Evolutionary conservation across 1,284 basidiomycete genomes (phyloP).

Genomic region (Cryptococcus sp.): DNA sequence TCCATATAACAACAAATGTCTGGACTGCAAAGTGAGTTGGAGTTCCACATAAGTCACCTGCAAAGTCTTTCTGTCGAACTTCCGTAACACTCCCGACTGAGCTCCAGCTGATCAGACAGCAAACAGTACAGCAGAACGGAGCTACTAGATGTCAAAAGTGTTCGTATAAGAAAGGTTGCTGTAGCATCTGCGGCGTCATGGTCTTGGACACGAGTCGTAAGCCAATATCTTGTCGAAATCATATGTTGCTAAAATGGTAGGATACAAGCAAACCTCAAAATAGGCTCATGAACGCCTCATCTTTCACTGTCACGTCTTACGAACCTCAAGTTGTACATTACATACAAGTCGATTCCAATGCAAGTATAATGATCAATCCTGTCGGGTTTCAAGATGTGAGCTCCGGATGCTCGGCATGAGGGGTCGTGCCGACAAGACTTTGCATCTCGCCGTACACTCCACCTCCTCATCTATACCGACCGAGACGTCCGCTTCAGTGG

Average conservation of each 20-base stretch:
- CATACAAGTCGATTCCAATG: not conserved
- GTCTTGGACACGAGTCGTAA: conserved; percentile 41
- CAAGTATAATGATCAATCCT: too few relatives aligned
- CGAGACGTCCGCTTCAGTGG: too few relatives aligned
- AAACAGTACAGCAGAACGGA: conserved; percentile 39
- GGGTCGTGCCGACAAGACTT: too few relatives aligned
- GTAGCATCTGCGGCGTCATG: conserved; percentile 46
- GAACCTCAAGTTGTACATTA: not conserved
- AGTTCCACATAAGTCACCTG: not conserved
- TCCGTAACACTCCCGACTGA: not conserved
- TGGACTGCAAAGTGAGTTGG: conserved; percentile 45
- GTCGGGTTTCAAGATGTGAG: too few relatives aligned
- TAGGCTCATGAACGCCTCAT: conserved; percentile 8
- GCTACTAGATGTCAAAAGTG: conserved; percentile 48
- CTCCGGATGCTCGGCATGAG: too few relatives aligned
- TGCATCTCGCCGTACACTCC: too few relatives aligned
- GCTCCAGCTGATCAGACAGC: conserved; percentile 10
- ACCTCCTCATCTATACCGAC: too few relatives aligned
- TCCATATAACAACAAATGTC: conserved; percentile 46
- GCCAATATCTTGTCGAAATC: conserved; percentile 4
- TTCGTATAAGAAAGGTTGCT: conserved; percentile 49
- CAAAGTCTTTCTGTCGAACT: not conserved
- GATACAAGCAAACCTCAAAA: conserved; percentile 41
- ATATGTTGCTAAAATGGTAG: conserved; percentile 10
- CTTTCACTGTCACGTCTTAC: not conserved